Base-by-base conservation (phyloP, 345 rosid genomes). In the Zanthoxylum bungeanum region DNA sequence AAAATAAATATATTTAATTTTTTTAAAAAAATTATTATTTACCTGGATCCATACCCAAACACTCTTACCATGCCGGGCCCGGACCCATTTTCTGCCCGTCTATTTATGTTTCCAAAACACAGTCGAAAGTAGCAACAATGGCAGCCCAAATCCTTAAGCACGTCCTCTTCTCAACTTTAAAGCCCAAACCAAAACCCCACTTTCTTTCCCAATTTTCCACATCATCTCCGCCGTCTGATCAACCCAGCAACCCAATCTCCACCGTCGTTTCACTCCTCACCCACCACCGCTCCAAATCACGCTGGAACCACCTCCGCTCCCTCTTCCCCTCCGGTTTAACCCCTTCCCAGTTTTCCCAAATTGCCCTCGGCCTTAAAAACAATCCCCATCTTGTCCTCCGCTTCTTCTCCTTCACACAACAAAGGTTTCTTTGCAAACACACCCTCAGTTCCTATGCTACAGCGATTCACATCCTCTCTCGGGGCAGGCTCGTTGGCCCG, bases 221-320 rank as follows among this genome's bases (percentile, higher is more conserved):
- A 39, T 16, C 81, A 63, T 71, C 83, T 66, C 67, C 87, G 16
- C 71, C 83, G 51, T 72, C 85, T 10, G 70, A 75, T 52, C 79
- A 56, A 52, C 50, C 39, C 68, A 60, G 67, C 50, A 77, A 79
- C 51, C 46, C 78, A 39, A 66, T 84, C 67, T 51, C 93, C 72
- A 40, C 79, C 77, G 82, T 83, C 78, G 81, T 85, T 58, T 85
- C 93, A 49, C 76, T 92, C 78, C 90, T 94, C 75, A 86, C 81
- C 68, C 83, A 88, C 82, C 92, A 88, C 80, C 91, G 91, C 70
- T 89, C 93, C 81, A 92, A 90, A 70, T 87, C 93, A 61, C 87
- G 95, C 2, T 92, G 97, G 97, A 80, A 77, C 66, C 79, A 85
- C 71, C 87, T 92, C 82, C 88, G 83, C 70, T 61, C 89, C 3